These are phyloP conservation scores for Aspergillus oerlinghausenensis DNA, from an alignment of 2,329 filamentous ascomycete genomes.

Conservation along the genomic window DNA sequence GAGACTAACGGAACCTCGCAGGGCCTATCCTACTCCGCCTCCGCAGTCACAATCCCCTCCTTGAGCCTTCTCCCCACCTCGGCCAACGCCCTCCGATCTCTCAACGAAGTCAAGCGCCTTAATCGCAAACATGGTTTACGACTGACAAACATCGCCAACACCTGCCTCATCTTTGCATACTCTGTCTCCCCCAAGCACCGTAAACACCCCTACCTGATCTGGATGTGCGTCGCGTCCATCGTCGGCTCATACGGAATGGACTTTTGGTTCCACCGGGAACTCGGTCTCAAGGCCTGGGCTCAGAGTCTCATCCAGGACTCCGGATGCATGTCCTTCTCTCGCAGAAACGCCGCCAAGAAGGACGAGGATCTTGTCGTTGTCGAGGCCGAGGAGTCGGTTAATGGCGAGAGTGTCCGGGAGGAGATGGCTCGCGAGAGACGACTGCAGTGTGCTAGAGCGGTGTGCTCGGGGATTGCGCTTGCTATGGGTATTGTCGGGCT, in stretches of 20 bases:
- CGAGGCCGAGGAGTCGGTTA: constrained; percentile 38
- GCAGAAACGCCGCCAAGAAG: constrained; percentile 20
- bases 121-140: constrained; percentile 62
- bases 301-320: constrained; percentile 42
- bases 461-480: constrained; percentile 39
- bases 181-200: constrained; percentile 66
- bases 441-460: constrained; percentile 35
- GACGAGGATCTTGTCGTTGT: constrained; percentile 37
- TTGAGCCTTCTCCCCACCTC: constrained; percentile 78
- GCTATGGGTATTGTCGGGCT: constrained; percentile 46
- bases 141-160: constrained; percentile 64
- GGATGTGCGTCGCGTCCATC: constrained; percentile 64
- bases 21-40: constrained; percentile 85
- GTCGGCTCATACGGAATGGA: constrained; percentile 53
- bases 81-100: constrained; percentile 63
- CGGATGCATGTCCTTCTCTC: constrained; percentile 15
- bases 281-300: constrained; percentile 41
- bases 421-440: constrained; percentile 42
- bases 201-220: constrained; percentile 85
- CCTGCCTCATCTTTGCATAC: constrained; percentile 73
- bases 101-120: constrained; percentile 61
- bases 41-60: constrained; percentile 70
- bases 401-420: constrained; percentile 42
- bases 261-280: constrained; percentile 66
- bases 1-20: constrained; percentile 35